Evolutionary conservation across 148 eudicot species (phyloP).

Genomic region (Rhododendron vialii): DNA sequence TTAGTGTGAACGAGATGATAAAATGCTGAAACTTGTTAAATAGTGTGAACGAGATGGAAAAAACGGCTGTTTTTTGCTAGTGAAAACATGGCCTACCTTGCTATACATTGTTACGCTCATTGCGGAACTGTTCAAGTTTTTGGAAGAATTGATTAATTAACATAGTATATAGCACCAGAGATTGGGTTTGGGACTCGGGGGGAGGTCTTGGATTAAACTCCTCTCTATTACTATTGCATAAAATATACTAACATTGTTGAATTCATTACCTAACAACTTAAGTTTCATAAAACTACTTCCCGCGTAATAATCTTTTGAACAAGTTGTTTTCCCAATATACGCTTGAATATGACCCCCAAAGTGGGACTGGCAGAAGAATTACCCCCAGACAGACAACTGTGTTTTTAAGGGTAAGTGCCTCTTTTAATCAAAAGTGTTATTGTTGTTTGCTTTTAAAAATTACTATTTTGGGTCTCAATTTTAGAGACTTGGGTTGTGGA

Average conservation of each 20-base stretch:
- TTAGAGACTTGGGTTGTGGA: background rate
- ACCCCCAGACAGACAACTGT: no score
- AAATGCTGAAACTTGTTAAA: no score
- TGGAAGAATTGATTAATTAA: background rate
- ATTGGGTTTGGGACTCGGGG: background rate
- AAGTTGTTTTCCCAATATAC: no score
- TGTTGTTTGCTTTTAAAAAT: background rate
- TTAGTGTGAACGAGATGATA: no score
- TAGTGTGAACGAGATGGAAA: no score
- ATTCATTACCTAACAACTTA: background rate
- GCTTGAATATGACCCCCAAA: no score
- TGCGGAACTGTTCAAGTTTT: background rate
- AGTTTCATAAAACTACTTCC: background rate
- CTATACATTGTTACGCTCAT: background rate
- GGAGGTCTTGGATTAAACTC: background rate
- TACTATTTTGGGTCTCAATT: background rate
- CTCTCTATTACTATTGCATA: background rate
- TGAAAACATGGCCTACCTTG: background rate
- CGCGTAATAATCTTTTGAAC: no score
- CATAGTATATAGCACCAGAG: no score
- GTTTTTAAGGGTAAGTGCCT: background rate
- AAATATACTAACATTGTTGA: background rate
- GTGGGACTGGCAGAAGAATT: no score
- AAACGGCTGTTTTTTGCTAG: no score
- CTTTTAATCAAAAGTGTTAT: background rate